phyloP scores from a whole-genome alignment of 140 eudicot genomes.

The Senecio squalidus region DNA sequence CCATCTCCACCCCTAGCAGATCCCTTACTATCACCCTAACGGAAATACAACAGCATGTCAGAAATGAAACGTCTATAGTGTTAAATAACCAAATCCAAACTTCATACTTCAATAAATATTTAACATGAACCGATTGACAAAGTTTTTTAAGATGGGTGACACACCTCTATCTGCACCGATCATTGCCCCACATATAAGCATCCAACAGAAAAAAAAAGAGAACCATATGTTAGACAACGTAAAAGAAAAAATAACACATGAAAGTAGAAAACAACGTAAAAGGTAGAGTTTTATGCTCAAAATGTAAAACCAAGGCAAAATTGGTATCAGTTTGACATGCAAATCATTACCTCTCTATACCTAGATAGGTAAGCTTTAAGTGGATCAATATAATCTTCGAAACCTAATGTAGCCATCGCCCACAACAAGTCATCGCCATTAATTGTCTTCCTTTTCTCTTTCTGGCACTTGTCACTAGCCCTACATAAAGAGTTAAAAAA shows the following conservation, averaged over 20 bases:
- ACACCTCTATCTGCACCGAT: constrained; percentile 55
- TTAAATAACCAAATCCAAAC: not conserved
- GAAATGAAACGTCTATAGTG: not conserved
- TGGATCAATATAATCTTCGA: constrained; percentile 2
- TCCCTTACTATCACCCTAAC: constrained; percentile 68
- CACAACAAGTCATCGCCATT: constrained; percentile 2
- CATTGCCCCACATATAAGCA: constrained; percentile 15
- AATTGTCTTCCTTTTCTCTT: not conserved
- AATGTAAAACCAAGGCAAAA: not conserved
- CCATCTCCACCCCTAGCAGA: constrained; percentile 61
- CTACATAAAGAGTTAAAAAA: constrained; percentile 20
- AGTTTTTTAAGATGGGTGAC: not conserved
- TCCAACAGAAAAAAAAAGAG: constrained; percentile 7
- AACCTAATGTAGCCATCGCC: constrained; percentile 2
- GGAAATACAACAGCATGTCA: constrained; percentile 5
- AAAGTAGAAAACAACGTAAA: not conserved
- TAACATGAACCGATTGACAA: not conserved
- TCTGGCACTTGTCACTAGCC: constrained; percentile 43
- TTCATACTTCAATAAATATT: not conserved
- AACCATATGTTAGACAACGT: constrained; percentile 7
- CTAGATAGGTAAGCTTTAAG: not conserved
- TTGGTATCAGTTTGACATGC: not conserved
- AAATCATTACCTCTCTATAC: not conserved
- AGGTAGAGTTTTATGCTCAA: not conserved
- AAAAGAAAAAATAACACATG: not conserved